phyloP scores from a whole-genome alignment of 176 grass and related monocot genomes.

The Avena eriantha region DNA sequence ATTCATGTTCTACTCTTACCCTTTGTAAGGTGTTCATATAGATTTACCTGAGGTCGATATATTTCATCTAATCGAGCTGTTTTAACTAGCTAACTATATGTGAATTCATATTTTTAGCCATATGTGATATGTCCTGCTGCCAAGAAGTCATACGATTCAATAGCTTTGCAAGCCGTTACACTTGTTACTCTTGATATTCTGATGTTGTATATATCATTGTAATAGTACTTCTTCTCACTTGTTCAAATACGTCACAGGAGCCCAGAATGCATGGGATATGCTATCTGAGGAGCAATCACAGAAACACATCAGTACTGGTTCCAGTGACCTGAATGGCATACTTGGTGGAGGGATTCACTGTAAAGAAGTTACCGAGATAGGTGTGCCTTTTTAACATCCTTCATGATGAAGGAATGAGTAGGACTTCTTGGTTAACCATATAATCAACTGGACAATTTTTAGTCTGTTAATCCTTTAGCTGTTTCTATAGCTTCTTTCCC shows the following conservation, averaged over 20 bases:
- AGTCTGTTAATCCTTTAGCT: slow-evolving; percentile 14
- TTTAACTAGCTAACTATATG: not conserved
- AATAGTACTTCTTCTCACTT: not conserved
- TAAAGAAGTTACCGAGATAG: slow-evolving; percentile 94
- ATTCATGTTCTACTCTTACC: not conserved
- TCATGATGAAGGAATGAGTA: not conserved
- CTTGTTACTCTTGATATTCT: not conserved
- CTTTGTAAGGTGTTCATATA: not conserved
- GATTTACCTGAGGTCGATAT: not conserved
- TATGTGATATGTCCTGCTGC: not conserved
- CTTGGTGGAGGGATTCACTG: slow-evolving; percentile 97
- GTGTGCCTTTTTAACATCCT: slow-evolving; percentile 42
- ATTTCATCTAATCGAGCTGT: not conserved
- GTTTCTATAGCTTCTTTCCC: slow-evolving; percentile 28
- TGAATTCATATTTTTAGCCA: not conserved
- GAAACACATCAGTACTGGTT: slow-evolving; percentile 87
- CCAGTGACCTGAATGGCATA: slow-evolving; percentile 68
- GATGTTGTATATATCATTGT: not conserved
- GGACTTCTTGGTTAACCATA: slow-evolving; percentile 15
- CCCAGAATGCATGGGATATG: slow-evolving; percentile 96
- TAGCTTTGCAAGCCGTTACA: slow-evolving; percentile 16
- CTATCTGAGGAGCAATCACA: slow-evolving; percentile 88
- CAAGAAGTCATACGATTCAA: not conserved
- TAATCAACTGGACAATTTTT: not conserved
- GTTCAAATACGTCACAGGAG: slow-evolving; percentile 56